phyloP scores from a whole-genome alignment of 768 basidiomycete genomes.

The Russula sp. region DNA sequence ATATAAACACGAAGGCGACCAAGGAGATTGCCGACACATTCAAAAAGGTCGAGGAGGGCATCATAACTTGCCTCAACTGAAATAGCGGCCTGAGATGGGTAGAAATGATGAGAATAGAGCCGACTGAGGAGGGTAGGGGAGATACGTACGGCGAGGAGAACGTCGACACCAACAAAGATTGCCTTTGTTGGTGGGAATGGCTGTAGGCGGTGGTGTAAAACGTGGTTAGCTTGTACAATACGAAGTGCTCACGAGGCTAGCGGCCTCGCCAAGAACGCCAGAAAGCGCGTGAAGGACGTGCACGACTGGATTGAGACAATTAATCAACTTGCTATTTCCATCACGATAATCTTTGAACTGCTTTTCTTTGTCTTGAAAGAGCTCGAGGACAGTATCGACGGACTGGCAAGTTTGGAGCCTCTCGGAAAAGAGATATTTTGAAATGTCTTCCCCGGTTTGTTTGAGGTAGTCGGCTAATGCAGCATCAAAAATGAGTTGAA shows the following conservation, averaged over 20 bases:
- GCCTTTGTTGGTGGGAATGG: background rate
- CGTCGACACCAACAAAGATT: background rate
- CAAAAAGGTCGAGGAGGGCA: background rate
- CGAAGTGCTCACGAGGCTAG: background rate
- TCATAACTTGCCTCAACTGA: background rate
- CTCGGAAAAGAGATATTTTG: background rate
- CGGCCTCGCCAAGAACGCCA: background rate
- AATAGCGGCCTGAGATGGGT: background rate
- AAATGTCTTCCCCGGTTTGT: background rate
- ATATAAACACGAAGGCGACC: background rate
- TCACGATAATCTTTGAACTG: background rate
- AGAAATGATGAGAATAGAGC: background rate
- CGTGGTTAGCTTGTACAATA: too few species aligned
- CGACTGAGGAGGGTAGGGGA: too few species aligned
- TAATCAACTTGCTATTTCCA: background rate
- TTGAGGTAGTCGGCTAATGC: background rate
- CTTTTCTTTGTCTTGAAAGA: background rate
- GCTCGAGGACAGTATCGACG: background rate
- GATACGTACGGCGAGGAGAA: background rate
- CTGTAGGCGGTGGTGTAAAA: background rate
- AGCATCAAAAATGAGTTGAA: background rate
- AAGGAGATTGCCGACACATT: background rate
- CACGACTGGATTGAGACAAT: background rate
- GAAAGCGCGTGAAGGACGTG: background rate
- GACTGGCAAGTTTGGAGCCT: background rate